Evolutionary conservation across 1,284 basidiomycete species (phyloP), one percentile per base, ranked within the genome.

Genomic region (Salmacisia buchloeana): DNA sequence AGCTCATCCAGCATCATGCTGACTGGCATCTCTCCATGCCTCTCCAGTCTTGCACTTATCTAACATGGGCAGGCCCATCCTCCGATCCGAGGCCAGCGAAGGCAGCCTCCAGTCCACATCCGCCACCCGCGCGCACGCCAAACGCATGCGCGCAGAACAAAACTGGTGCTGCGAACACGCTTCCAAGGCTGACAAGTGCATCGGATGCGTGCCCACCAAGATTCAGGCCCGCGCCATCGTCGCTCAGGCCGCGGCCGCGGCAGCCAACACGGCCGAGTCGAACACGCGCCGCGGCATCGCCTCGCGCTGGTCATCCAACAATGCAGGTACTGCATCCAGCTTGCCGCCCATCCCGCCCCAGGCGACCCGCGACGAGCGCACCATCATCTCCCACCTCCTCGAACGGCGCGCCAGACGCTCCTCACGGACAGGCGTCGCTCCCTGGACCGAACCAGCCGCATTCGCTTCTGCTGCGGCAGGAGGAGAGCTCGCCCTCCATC

Each of bases 161-260:
- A 54, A 54, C 49, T 54, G 49, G 49, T 54, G 49, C 49, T 54
- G 49, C 21, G 49, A 54, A 54, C 49, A 54, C 49, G 49, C 49
- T 33, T 18, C 23, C 25, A 2, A 33, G 15, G 49, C 49, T 12
- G 49, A 54, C 49, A 12, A 31, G 9, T 54, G 49, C 27, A 12
- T 33, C 25, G 15, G 9, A 3, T 54, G 49, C 27, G 29, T 33
- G 9, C 27, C 49, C 25, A 18, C 49, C 49, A 54, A 54, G 49
- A 54, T 54, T 6, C 49, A 54, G 27, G 25, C 27, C 15, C 49
- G 49, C 49, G 27, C 46, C 9, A 54, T 54, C 49, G 12, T 33
- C 31, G n/a, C n/a, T n/a, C n/a, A n/a, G n/a, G n/a, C n/a, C n/a
- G n/a, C n/a, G n/a, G n/a, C n/a, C n/a, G n/a, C n/a, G n/a, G n/a